Percentiles rank a stretch among this genome's conserved stretches.
Conservation (phyloP, 2,329 filamentous ascomycete species). For the Penicillium hesseltinei region DNA sequence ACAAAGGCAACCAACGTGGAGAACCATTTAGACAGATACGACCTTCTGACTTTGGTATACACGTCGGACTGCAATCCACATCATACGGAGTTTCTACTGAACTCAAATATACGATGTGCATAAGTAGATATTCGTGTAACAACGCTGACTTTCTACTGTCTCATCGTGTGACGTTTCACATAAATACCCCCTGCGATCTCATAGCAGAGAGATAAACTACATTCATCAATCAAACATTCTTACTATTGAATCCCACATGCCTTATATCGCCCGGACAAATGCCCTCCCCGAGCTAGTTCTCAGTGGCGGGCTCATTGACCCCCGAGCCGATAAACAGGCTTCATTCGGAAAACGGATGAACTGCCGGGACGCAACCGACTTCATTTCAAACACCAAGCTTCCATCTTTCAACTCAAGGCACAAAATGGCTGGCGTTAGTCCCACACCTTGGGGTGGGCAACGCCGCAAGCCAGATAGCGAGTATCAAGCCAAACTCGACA, state of each 20-base stretch:
- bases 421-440: constrained; percentile 8
- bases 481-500: constrained; percentile 7
- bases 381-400: constrained; percentile 12
- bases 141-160: background rate
- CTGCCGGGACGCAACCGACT: constrained; percentile 14
- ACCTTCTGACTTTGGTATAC: too few relatives aligned
- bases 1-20: background rate
- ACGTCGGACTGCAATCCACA: too few relatives aligned
- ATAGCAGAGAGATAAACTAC: background rate
- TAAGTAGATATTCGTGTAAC: background rate
- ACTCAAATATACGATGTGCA: too few relatives aligned
- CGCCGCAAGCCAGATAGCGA: background rate
- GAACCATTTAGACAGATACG: too few relatives aligned
- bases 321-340: constrained; percentile 13
- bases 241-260: constrained; percentile 3
- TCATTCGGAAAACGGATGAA: constrained; percentile 11
- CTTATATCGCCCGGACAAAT: constrained; percentile 8
- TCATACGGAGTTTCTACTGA: too few relatives aligned
- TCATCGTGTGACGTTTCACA: background rate
- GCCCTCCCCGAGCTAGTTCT: constrained; percentile 12
- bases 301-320: constrained; percentile 13
- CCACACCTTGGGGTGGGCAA: background rate
- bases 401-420: constrained; percentile 4
- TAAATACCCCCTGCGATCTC: background rate
- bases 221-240: background rate